A percentile compares a stretch with the other conserved stretches of the same genome.
These are phyloP conservation scores for Mallotus repandus DNA, from an alignment of 441 rosid genomes.

Conservation along the genomic window DNA sequence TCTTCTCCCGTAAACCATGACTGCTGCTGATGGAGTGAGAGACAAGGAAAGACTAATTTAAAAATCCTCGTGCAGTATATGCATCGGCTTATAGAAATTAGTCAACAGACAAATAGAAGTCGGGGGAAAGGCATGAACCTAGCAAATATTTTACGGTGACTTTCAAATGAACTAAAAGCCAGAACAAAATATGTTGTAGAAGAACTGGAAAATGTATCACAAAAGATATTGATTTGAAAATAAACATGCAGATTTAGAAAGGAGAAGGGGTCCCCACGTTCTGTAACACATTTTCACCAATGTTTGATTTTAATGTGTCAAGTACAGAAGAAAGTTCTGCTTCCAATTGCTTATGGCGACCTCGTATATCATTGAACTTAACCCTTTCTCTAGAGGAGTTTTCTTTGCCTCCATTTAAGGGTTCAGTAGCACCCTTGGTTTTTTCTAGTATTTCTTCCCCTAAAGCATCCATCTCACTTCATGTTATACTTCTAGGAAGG, in stretches of 20 bases:
- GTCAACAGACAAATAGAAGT: not conserved
- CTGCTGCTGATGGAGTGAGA: not conserved
- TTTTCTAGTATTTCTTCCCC: conserved; percentile 32
- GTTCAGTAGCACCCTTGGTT: conserved; percentile 29
- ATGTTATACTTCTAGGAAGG: conserved; percentile 18
- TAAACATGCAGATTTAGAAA: conserved; percentile 1
- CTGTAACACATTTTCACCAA: conserved; percentile 35
- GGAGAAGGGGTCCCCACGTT: conserved; percentile 41
- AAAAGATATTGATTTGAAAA: not conserved
- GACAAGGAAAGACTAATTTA: not conserved
- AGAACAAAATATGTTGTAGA: not conserved
- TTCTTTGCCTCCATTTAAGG: conserved; percentile 32
- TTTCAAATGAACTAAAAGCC: not conserved
- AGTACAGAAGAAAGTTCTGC: conserved; percentile 77
- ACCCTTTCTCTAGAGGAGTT: conserved; percentile 32
- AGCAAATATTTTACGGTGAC: not conserved
- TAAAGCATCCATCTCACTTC: conserved; percentile 21
- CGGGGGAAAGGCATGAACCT: not conserved
- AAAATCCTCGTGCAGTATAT: not conserved
- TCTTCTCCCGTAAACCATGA: not conserved
- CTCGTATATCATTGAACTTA: conserved; percentile 40
- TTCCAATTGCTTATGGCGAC: conserved; percentile 66
- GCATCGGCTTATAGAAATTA: not conserved
- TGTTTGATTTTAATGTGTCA: conserved; percentile 50
- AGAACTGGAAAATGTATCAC: not conserved